Evolutionary conservation across 768 basidiomycete genomes (phyloP).

Genomic region (Tulasnella sp.): DNA sequence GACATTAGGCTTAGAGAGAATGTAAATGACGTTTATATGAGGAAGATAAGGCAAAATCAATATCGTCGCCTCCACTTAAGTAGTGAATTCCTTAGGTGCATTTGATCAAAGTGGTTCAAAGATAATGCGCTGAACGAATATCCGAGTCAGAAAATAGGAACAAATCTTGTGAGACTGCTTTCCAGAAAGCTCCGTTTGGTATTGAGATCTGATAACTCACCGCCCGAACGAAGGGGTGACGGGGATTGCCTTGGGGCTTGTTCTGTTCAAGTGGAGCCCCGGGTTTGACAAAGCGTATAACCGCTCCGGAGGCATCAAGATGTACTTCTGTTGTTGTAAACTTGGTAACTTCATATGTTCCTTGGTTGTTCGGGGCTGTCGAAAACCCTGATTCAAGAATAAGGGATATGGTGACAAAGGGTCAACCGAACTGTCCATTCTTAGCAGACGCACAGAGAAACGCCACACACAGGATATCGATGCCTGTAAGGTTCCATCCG

Average conservation of each 20-base stretch:
- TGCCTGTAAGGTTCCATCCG: background rate
- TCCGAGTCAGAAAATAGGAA: background rate
- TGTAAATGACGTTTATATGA: too few species aligned
- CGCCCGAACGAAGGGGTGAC: background rate
- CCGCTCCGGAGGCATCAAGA: background rate
- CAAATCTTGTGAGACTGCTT: background rate
- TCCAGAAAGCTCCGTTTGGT: background rate
- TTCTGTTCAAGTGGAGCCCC: background rate
- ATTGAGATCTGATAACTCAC: background rate
- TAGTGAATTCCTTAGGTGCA: background rate
- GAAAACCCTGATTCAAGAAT: background rate
- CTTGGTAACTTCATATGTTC: background rate
- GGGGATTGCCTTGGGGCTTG: background rate
- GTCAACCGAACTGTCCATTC: background rate
- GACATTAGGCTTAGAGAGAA: too few species aligned
- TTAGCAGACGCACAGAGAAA: background rate
- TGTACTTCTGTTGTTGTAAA: background rate
- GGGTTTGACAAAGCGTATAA: background rate
- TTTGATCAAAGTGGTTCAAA: background rate
- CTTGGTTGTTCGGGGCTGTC: background rate
- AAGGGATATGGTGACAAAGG: too few species aligned
- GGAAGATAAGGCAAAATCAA: too few species aligned
- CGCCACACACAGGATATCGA: background rate
- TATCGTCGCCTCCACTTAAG: too few species aligned
- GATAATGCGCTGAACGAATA: background rate